Conservation (phyloP, 345 rosid species). For the Eucalyptus pauciflora region DNA sequence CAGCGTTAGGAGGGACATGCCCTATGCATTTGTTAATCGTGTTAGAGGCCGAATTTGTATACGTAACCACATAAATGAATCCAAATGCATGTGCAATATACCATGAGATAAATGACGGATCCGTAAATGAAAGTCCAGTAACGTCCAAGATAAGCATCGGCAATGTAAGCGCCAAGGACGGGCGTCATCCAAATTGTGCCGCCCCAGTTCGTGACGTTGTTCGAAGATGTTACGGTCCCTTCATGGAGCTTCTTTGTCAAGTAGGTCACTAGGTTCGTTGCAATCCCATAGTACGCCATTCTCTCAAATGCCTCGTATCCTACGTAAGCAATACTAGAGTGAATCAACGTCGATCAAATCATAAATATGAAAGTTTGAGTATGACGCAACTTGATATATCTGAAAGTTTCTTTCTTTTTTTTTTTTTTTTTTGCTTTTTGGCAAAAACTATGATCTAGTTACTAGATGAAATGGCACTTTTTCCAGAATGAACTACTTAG, state of each 20-base stretch:
- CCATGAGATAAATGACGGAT: constrained; percentile 31
- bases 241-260: constrained; percentile 18
- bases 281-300: not conserved
- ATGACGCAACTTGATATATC: not conserved
- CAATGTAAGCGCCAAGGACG: constrained; percentile 42
- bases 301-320: not conserved
- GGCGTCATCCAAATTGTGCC: constrained; percentile 61
- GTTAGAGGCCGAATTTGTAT: not conserved
- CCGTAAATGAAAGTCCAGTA: constrained; percentile 41
- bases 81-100: not conserved
- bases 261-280: not conserved
- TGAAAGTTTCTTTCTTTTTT: not conserved
- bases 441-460: not conserved
- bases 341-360: not conserved
- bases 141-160: constrained; percentile 48
- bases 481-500: not conserved
- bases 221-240: constrained; percentile 50
- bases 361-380: not conserved
- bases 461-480: not conserved
- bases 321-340: fast-evolving
- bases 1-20: constrained; percentile 39
- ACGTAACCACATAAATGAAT: not conserved
- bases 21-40: constrained; percentile 9
- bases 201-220: constrained; percentile 52
- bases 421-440: too few species aligned